Percentiles rank a stretch among this genome's conserved stretches.
Evolutionary conservation across 805 yeast species (phyloP).

Genomic region (Yarrowia sp.): DNA sequence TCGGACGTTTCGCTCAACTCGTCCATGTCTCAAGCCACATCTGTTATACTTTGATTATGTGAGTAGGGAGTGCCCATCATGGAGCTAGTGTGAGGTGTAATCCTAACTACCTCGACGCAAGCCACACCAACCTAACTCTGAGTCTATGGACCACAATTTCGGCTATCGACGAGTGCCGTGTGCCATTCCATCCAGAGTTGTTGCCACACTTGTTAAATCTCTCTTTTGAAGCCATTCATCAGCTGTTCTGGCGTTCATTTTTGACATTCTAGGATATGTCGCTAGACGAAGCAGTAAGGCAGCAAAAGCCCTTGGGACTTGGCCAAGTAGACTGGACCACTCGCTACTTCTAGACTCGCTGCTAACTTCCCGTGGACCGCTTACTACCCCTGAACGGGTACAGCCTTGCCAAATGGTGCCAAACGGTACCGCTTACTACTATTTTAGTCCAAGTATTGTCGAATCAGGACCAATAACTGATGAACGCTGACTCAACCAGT

Average conservation of each 20-base stretch:
- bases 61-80: neutral
- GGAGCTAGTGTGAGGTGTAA: conserved; percentile 21
- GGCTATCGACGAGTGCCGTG: conserved; percentile 23
- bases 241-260: neutral
- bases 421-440: too few relatives aligned
- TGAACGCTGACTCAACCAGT: too few relatives aligned
- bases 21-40: conserved; percentile 1
- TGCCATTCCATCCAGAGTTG: neutral
- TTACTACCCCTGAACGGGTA: too few relatives aligned
- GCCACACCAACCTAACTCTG: conserved; percentile 22
- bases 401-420: too few relatives aligned
- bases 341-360: too few relatives aligned
- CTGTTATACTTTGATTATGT: conserved; percentile 18
- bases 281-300: too few relatives aligned
- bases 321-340: too few relatives aligned
- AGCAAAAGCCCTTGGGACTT: too few relatives aligned
- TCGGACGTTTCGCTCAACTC: neutral
- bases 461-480: too few relatives aligned
- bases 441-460: too few relatives aligned
- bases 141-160: neutral
- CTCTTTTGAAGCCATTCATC: neutral
- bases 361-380: too few relatives aligned
- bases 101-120: conserved; percentile 32
- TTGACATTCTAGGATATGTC: neutral
- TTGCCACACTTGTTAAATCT: conserved; percentile 2